phyloP scores from a whole-genome alignment of 2,329 filamentous ascomycete species.

The Plenodomus lindquistii region DNA sequence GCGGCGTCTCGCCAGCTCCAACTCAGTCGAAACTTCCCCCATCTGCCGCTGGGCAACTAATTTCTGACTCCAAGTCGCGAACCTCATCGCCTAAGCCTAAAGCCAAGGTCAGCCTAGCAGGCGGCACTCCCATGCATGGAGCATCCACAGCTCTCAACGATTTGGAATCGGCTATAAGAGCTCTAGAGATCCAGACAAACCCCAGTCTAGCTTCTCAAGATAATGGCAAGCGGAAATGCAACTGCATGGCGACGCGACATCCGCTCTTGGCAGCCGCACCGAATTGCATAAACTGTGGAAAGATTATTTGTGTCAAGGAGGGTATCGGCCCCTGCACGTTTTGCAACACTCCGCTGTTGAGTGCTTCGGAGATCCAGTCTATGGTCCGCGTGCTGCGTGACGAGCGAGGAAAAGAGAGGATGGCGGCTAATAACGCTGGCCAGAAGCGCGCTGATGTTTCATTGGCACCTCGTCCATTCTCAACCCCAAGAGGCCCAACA shows the following conservation, averaged over 20 bases:
- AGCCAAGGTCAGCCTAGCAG: slow-evolving; percentile 72
- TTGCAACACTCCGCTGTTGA: slow-evolving; percentile 76
- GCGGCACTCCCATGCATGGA: slow-evolving; percentile 81
- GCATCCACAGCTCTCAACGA: slow-evolving; percentile 72
- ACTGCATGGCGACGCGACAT: slow-evolving; percentile 86
- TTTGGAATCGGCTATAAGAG: slow-evolving; percentile 77
- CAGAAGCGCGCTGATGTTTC: slow-evolving; percentile 70
- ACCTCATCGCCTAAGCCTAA: slow-evolving; percentile 55
- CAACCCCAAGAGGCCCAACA: slow-evolving; percentile 41
- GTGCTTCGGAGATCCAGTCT: slow-evolving; percentile 72
- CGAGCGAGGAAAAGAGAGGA: slow-evolving; percentile 84
- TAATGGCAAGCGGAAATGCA: slow-evolving; percentile 69
- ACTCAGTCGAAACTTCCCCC: slow-evolving; percentile 60
- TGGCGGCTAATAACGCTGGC: slow-evolving; percentile 75
- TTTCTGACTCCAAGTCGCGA: slow-evolving; percentile 72
- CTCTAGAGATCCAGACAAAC: slow-evolving; percentile 90
- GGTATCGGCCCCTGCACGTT: slow-evolving; percentile 93
- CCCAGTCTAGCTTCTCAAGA: slow-evolving; percentile 66
- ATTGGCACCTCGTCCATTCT: slow-evolving; percentile 63
- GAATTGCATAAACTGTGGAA: slow-evolving; percentile 90
- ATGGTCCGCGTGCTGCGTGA: slow-evolving; percentile 84
- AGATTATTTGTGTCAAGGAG: slow-evolving; percentile 93
- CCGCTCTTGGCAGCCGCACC: slow-evolving; percentile 88
- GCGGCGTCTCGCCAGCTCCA: slow-evolving; percentile 49
- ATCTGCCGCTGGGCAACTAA: slow-evolving; percentile 75